phyloP scores from a whole-genome alignment of 768 basidiomycete genomes.

The Leccinum subgranulosum region DNA sequence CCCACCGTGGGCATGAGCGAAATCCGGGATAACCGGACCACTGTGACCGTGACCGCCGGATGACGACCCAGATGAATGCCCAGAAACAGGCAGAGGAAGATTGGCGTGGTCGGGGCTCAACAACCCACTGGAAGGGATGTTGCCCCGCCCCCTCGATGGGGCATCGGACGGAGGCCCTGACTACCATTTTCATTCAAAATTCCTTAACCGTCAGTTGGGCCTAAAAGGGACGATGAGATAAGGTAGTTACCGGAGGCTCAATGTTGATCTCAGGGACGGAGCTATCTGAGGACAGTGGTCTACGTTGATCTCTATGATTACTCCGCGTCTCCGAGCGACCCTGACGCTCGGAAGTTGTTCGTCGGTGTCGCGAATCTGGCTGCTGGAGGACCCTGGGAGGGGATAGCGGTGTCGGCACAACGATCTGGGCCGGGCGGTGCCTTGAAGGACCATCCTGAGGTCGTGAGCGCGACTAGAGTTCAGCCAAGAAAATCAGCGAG shows the following conservation, averaged over 20 bases:
- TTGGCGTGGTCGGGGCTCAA: slow-evolving; percentile 33
- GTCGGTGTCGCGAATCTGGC: slow-evolving; percentile 14
- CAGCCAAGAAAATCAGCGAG: background rate
- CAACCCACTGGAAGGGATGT: slow-evolving; percentile 11
- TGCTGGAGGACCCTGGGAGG: slow-evolving; percentile 20
- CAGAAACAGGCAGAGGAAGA: slow-evolving; percentile 25
- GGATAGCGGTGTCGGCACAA: slow-evolving; percentile 26
- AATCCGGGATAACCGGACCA: slow-evolving; percentile 13
- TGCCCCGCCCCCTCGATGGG: slow-evolving; percentile 25
- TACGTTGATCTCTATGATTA: slow-evolving; percentile 18
- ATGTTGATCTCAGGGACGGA: slow-evolving; percentile 33
- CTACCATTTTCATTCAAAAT: slow-evolving; percentile 13
- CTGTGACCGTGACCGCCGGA: slow-evolving; percentile 10
- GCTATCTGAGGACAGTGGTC: slow-evolving; percentile 31
- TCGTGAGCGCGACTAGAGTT: slow-evolving; percentile 19
- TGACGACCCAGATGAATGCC: slow-evolving; percentile 3
- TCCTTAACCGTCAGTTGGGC: slow-evolving; percentile 12
- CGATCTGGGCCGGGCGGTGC: slow-evolving; percentile 19
- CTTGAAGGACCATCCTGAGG: slow-evolving; percentile 9
- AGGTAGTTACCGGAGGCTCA: slow-evolving; percentile 28
- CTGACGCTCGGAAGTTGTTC: slow-evolving; percentile 24
- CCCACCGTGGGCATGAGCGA: slow-evolving; percentile 9
- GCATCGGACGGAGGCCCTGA: slow-evolving; percentile 33
- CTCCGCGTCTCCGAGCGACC: slow-evolving; percentile 19
- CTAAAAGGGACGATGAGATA: slow-evolving; percentile 4